A percentile compares a stretch with the other conserved stretches of the same genome.
These are phyloP conservation scores for Coccinonectria pachysandricola DNA, from an alignment of 2,329 filamentous ascomycete species.

Conservation along the genomic window DNA sequence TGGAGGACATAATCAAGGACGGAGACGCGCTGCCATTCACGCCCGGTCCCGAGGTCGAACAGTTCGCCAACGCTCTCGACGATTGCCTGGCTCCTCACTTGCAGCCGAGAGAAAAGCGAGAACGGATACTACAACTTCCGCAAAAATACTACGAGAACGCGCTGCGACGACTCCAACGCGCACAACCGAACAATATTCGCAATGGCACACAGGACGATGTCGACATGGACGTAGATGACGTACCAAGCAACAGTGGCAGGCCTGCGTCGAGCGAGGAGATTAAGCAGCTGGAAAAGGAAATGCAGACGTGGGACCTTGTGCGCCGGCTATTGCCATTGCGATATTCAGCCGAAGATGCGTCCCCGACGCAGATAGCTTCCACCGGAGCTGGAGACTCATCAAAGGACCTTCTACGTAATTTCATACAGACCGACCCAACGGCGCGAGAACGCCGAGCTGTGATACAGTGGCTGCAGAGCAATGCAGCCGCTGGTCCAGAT, in stretches of 20 bases:
- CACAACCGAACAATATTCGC: constrained; percentile 19
- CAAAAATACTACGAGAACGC: constrained; percentile 48
- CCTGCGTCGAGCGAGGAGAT: constrained; percentile 17
- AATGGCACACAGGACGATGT: constrained; percentile 32
- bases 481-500: constrained; percentile 58
- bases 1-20: constrained; percentile 7
- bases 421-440: constrained; percentile 60
- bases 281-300: constrained; percentile 64
- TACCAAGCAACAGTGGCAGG: constrained; percentile 23
- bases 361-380: constrained; percentile 24
- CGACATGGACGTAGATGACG: constrained; percentile 48
- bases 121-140: constrained; percentile 55
- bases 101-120: constrained; percentile 44
- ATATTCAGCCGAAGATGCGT: constrained; percentile 33
- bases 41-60: constrained; percentile 70
- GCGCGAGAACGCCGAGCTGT: constrained; percentile 72
- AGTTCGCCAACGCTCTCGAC: constrained; percentile 76
- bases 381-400: constrained; percentile 7
- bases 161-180: constrained; percentile 21
- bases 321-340: constrained; percentile 62
- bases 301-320: constrained; percentile 83
- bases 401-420: constrained; percentile 51
- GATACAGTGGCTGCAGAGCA: constrained; percentile 77
- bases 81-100: constrained; percentile 49
- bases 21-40: constrained; percentile 8